Evolutionary conservation across 306 rosid species (phyloP), one percentile per base, ranked within the genome.

Genomic region (Corylus avellana): DNA sequence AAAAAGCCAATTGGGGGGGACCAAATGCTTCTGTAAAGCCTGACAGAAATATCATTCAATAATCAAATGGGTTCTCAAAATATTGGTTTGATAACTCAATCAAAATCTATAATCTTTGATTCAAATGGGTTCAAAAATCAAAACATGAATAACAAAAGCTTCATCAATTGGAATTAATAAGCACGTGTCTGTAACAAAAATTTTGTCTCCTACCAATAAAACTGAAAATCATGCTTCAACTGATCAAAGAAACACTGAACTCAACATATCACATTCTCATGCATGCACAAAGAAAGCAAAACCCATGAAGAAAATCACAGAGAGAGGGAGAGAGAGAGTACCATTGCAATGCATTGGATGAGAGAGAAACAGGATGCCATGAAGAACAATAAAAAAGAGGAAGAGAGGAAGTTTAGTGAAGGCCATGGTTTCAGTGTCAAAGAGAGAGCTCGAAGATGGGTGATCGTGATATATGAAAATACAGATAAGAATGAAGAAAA

Each of bases 321-420:
- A 17, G 22, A 35, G 37, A 29, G 49, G 7, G 22, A 10, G 39
- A 29, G 50, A 62, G 42, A 35, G 13, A 13, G 42, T 63, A 79
- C 83, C 78, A 62, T 71, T 22, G 54, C 74, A 73, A 11, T 27
- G 56, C 13, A 56, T 70, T 20, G 68, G 76, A 78, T 10, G 6
- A 58, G 77, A 57, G 29, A 55, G 44, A 47, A 78, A 57, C 12
- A 71, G 55, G 32, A 79, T 29, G 25, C 72, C 74, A 73, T 10
- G 12, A 64, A 64, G 56, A 51, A 70, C 64, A 27, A 79, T 68
- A 56, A 73, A 14, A 73, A 44, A 63, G 29, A 73, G 67, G 47
- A 12, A 16, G 12, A 73, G 57, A 67, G 74, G 25, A 51, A 53
- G 37, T 6, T 79, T 79, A 37, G 48, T 20, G 69, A 63, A 53